phyloP scores from a whole-genome alignment of 345 rosid species.

The Angophora floribunda region DNA sequence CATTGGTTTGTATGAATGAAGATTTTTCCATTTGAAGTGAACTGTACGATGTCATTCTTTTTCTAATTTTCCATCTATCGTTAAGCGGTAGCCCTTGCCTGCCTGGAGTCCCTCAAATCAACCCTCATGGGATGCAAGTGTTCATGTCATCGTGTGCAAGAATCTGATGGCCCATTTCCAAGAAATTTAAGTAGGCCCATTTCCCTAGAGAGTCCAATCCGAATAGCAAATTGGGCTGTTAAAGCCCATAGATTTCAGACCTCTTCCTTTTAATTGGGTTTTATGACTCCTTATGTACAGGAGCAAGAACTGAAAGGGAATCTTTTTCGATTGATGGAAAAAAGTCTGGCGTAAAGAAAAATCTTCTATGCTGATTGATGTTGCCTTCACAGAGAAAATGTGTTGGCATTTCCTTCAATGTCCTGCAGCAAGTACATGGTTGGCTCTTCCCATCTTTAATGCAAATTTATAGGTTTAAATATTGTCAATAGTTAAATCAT shows the following conservation, averaged over 20 bases:
- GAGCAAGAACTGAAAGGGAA: not conserved
- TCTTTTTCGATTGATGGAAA: not conserved
- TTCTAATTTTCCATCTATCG: not conserved
- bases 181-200: not conserved
- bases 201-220: not conserved
- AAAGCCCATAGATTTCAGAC: not conserved
- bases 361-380: not conserved
- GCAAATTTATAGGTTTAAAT: not conserved
- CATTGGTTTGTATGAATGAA: not conserved
- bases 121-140: accelerated
- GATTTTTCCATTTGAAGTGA: not conserved
- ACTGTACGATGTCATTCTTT: not conserved
- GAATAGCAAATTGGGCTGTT: not conserved
- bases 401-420: not conserved
- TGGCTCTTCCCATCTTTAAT: not conserved
- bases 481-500: accelerated
- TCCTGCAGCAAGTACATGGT: not conserved
- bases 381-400: not conserved
- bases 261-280: not conserved
- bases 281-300: not conserved
- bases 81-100: not conserved
- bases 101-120: not conserved
- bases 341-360: not conserved
- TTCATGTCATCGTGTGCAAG: not conserved
- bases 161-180: not conserved